Percentiles rank a stretch among this genome's conserved stretches.
Evolutionary conservation across 805 yeast genomes (phyloP).

Genomic region (Pichia scutulata): DNA sequence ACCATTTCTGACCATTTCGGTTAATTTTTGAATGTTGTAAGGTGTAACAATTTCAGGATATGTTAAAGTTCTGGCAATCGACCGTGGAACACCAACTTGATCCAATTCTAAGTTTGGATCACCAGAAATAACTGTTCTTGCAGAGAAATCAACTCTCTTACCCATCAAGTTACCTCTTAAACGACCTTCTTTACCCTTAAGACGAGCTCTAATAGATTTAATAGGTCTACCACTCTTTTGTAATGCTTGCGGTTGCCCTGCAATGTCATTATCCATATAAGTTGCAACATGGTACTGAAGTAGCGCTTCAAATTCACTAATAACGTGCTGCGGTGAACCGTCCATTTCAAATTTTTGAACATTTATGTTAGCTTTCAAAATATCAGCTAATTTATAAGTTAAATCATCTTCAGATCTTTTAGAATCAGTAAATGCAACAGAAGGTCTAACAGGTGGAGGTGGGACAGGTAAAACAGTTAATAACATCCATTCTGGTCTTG

Average conservation of each 20-base stretch:
- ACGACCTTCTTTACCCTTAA: constrained; percentile 99
- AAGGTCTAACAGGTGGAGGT: constrained; percentile 99
- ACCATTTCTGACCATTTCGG: constrained; percentile 92
- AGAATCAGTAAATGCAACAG: constrained; percentile 95
- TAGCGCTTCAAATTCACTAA: constrained; percentile 91
- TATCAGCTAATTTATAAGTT: constrained; percentile 95
- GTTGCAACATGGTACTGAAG: constrained; percentile 98
- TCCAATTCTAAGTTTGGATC: constrained; percentile 96
- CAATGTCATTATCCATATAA: constrained; percentile 98
- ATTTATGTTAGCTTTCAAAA: constrained; percentile 90
- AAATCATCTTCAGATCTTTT: constrained; percentile 99
- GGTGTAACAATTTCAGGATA: constrained; percentile 98
- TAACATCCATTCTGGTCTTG: constrained; percentile 98
- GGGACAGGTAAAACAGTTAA: constrained; percentile 98
- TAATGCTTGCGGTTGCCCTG: constrained; percentile 98
- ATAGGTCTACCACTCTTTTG: constrained; percentile 99
- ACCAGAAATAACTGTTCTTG: constrained; percentile 98
- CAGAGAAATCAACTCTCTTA: constrained; percentile 98
- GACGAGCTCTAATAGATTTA: constrained; percentile 97
- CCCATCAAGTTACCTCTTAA: constrained; percentile 98
- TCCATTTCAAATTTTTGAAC: constrained; percentile 97
- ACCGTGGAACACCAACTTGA: constrained; percentile 97
- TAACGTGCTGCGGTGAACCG: constrained; percentile 98
- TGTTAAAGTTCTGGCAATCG: constrained; percentile 90
- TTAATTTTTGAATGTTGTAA: constrained; percentile 86